These are phyloP conservation scores for Ensete ventricosum DNA, from an alignment of 176 grass and related monocot genomes.

Conservation along the genomic window DNA sequence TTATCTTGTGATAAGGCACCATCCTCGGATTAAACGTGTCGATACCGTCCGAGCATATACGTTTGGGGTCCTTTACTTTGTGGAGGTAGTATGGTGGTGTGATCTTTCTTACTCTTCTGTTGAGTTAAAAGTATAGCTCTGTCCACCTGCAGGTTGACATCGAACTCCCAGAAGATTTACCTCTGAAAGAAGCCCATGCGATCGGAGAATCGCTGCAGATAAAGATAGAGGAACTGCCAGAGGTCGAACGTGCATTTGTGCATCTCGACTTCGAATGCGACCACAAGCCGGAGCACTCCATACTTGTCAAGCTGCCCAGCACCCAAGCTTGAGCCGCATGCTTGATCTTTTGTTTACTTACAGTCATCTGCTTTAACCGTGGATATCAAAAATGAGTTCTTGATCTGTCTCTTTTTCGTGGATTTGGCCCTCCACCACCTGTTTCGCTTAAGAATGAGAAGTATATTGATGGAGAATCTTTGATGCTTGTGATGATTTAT, in stretches of 20 bases:
- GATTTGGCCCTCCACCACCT: too few species aligned
- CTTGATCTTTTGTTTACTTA: background rate
- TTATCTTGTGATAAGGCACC: constrained; percentile 20
- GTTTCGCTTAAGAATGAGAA: too few species aligned
- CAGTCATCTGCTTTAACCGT: background rate
- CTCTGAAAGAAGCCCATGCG: constrained; percentile 16
- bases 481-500: too few species aligned
- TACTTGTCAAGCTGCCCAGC: constrained; percentile 78
- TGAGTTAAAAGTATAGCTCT: background rate
- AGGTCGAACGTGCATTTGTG: constrained; percentile 25
- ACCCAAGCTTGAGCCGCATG: constrained; percentile 29
- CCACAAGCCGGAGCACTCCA: constrained; percentile 24
- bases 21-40: constrained; percentile 17
- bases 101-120: background rate
- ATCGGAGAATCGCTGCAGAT: constrained; percentile 22
- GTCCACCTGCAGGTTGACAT: constrained; percentile 8
- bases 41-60: constrained; percentile 31
- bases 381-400: background rate
- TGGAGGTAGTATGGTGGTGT: constrained; percentile 10
- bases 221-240: constrained; percentile 25
- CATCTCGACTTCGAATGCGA: constrained; percentile 26
- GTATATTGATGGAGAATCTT: too few species aligned
- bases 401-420: background rate
- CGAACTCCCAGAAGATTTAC: constrained; percentile 18
- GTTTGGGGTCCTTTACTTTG: constrained; percentile 21